A percentile compares a stretch with the other conserved stretches of the same genome.
Evolutionary conservation across 352 stramenopile genomes (phyloP).

Genomic region (Phytophthora pini): DNA sequence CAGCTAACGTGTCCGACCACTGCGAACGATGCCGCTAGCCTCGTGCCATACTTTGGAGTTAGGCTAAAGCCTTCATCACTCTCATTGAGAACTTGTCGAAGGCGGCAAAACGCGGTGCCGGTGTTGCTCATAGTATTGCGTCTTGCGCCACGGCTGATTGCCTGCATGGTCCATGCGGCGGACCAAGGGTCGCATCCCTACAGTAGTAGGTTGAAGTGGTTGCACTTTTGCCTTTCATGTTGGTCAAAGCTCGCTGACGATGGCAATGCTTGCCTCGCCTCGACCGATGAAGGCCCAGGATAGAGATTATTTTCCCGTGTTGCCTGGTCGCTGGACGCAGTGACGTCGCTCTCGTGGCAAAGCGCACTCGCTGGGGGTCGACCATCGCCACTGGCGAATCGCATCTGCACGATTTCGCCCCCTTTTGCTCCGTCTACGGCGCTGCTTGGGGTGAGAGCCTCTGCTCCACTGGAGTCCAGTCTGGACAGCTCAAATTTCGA

Average conservation of each 20-base stretch:
- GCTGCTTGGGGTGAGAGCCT: conserved; percentile 22
- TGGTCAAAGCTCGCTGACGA: conserved; percentile 8
- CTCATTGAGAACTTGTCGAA: neutral
- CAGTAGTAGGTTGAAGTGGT: conserved; percentile 16
- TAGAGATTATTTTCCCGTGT: neutral
- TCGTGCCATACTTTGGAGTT: no score
- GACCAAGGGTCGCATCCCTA: conserved; percentile 12
- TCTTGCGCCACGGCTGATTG: conserved; percentile 20
- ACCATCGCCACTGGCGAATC: neutral
- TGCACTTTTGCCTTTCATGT: conserved; percentile 3
- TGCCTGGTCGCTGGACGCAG: conserved; percentile 9
- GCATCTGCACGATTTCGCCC: no score
- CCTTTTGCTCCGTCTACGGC: conserved; percentile 1
- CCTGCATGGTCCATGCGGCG: conserved; percentile 16
- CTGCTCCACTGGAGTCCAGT: conserved; percentile 1
- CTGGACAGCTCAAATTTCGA: conserved; percentile 8
- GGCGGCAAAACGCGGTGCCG: neutral
- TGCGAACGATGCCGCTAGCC: no score
- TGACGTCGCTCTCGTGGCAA: conserved; percentile 31
- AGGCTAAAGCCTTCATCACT: neutral
- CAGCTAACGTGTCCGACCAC: no score
- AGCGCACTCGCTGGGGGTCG: neutral
- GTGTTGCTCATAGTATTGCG: conserved; percentile 21
- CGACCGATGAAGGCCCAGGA: neutral
- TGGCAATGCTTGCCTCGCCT: conserved; percentile 6